Evolutionary conservation across 345 rosid species (phyloP).

Genomic region (Sonneratia alba): DNA sequence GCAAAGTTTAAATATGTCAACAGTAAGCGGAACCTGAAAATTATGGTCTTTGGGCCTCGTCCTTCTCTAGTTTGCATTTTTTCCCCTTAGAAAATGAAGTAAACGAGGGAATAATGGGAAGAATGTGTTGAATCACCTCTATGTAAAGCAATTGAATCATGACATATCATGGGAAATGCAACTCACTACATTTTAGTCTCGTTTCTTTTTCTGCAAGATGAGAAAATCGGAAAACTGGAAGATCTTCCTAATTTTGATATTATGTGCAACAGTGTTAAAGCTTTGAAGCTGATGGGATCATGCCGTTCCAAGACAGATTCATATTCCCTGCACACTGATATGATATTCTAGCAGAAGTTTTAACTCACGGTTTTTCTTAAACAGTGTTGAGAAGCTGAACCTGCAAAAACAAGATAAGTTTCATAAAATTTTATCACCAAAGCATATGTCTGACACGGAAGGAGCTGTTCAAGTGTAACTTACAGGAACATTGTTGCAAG

Average conservation of each 20-base stretch:
- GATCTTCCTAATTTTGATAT: not conserved
- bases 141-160: too few relatives aligned
- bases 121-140: too few relatives aligned
- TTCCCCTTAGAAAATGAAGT: not conserved
- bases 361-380: slow-evolving; percentile 67
- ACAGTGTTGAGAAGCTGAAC: slow-evolving; percentile 92
- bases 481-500: slow-evolving; percentile 49
- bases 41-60: not conserved
- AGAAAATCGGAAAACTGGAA: not conserved
- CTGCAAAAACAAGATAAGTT: slow-evolving; percentile 28
- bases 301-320: not conserved
- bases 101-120: not conserved
- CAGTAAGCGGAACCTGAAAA: not conserved
- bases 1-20: not conserved
- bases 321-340: too few relatives aligned
- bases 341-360: not conserved
- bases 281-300: not conserved
- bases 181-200: too few relatives aligned
- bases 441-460: slow-evolving; percentile 55
- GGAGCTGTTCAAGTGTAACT: slow-evolving; percentile 16
- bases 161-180: too few relatives aligned
- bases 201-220: too few relatives aligned
- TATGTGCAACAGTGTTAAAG: not conserved
- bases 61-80: not conserved
- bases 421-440: slow-evolving; percentile 6